Conservation (phyloP, 225 moss, liverwort and hornwort genomes). For the Marchantia polymorpha region DNA sequence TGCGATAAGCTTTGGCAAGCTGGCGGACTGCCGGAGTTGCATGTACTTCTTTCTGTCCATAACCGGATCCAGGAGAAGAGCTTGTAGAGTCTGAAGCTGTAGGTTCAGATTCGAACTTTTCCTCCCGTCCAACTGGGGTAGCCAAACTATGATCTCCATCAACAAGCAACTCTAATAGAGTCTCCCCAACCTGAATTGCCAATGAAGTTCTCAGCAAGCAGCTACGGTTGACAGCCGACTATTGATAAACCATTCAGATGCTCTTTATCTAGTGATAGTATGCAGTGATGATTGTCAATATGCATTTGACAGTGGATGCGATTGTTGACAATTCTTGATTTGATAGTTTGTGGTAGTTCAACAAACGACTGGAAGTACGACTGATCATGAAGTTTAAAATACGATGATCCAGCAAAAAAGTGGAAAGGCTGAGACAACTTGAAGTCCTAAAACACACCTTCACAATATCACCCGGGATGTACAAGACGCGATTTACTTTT, state of each 20-base stretch:
- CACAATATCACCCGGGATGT: slow-evolving; percentile 70
- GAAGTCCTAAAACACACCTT: slow-evolving; percentile 43
- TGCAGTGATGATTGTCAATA: not conserved
- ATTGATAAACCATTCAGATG: not conserved
- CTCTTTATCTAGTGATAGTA: not conserved
- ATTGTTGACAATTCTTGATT: not conserved
- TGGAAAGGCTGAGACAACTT: not conserved
- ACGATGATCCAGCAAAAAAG: not conserved
- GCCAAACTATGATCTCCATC: slow-evolving; percentile 39
- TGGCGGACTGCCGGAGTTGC: slow-evolving; percentile 78
- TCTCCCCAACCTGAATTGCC: slow-evolving; percentile 67
- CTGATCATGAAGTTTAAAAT: too few relatives aligned
- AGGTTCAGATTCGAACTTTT: not conserved
- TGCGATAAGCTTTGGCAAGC: slow-evolving; percentile 65
- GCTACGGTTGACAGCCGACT: not conserved
- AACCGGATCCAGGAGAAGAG: slow-evolving; percentile 1
- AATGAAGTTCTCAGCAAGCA: not conserved
- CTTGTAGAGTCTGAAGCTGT: not conserved
- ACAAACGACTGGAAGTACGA: not conserved
- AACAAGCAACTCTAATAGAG: slow-evolving; percentile 62
- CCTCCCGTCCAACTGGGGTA: slow-evolving; percentile 15
- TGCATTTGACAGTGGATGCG: not conserved
- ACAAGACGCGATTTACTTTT: slow-evolving; percentile 64
- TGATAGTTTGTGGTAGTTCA: not conserved
- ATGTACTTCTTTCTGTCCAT: slow-evolving; percentile 29